phyloP scores from a whole-genome alignment of 2,329 filamentous ascomycete species.

The Trichoderma afroharzianum region DNA sequence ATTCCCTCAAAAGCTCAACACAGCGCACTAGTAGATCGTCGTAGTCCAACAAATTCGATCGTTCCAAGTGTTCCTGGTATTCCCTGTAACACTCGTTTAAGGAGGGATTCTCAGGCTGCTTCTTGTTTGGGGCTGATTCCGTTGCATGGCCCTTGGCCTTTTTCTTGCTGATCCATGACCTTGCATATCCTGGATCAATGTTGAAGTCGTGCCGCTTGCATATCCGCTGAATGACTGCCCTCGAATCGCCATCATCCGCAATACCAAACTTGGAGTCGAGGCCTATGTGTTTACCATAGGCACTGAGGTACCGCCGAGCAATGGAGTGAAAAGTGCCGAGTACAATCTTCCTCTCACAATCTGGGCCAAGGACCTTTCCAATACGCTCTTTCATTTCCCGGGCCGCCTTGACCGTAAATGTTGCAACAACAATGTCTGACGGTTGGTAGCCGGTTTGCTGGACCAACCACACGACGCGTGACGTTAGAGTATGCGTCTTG shows the following conservation, averaged over 20 bases:
- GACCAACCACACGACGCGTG: constrained; percentile 85
- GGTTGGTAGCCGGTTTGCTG: constrained; percentile 68
- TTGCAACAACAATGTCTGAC: constrained; percentile 88
- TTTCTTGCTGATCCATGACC: constrained; percentile 69
- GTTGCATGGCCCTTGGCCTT: constrained; percentile 55
- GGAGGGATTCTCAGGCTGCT: constrained; percentile 47
- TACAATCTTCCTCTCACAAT: constrained; percentile 70
- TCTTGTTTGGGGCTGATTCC: constrained; percentile 36
- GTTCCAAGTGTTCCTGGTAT: constrained; percentile 72
- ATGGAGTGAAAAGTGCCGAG: constrained; percentile 96
- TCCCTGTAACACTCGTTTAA: constrained; percentile 66
- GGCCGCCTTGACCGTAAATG: constrained; percentile 94
- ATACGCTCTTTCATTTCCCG: constrained; percentile 91
- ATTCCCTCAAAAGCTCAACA: constrained; percentile 68
- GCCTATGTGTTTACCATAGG: constrained; percentile 81
- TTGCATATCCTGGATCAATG: constrained; percentile 68
- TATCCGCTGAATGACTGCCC: constrained; percentile 76
- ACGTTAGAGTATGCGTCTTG: constrained; percentile 93
- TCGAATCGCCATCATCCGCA: constrained; percentile 77
- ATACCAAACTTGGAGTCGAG: constrained; percentile 83
- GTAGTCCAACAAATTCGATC: constrained; percentile 85
- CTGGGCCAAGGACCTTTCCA: constrained; percentile 72
- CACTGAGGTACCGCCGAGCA: constrained; percentile 74
- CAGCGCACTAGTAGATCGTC: constrained; percentile 87
- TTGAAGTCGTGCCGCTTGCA: constrained; percentile 67